Evolutionary conservation across 768 basidiomycete genomes (phyloP), one percentile per base, ranked within the genome.

Genomic region (Rhodotorula kratochvilovae): DNA sequence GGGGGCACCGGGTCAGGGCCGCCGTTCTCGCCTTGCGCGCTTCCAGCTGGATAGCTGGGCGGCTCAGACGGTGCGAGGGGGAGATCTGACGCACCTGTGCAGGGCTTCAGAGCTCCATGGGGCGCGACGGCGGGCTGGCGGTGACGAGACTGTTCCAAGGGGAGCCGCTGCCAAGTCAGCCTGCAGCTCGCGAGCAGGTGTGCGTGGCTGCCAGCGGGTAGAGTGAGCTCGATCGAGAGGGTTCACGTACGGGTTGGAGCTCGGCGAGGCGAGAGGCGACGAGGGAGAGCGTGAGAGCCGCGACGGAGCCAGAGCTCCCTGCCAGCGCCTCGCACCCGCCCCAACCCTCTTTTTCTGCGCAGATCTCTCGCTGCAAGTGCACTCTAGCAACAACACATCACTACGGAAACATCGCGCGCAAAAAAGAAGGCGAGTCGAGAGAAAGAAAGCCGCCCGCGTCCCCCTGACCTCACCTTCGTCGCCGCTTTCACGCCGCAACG

Each of bases 51-150:
- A 3, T 8, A 19, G 5, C 27, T 21, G 42, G 5, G 13, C 12
- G 45, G 43, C 11, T 16, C 2, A 15, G 10, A 27, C 21, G 12
- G 56, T 21, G 17, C 33, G 2, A 13, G 35, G 19, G 58, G 7
- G 7, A 29, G 29, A 42, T 19, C 33, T 5, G 10, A 21, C 45
- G 3, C 36, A 61, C 59, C 53, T 42, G 13, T 4, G 29, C 60
- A 48, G 53, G 42, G 17, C n/a, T 29, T 59, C n/a, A 59, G 42
- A 43, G 17, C 42, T 59, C 42, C 58, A 59, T 59, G 42, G 36
- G 42, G 29, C 15, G 43, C 2, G 33, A 31, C 31, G 58, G 58
- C 36, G 39, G 36, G 25, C 13, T 25, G 21, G 36, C 1, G 23
- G 33, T 35, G 65, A 59, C 46, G 65, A 23, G 23, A 25, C n/a